phyloP scores from a whole-genome alignment of 768 basidiomycete species.

The Leccinum subgranulosum region DNA sequence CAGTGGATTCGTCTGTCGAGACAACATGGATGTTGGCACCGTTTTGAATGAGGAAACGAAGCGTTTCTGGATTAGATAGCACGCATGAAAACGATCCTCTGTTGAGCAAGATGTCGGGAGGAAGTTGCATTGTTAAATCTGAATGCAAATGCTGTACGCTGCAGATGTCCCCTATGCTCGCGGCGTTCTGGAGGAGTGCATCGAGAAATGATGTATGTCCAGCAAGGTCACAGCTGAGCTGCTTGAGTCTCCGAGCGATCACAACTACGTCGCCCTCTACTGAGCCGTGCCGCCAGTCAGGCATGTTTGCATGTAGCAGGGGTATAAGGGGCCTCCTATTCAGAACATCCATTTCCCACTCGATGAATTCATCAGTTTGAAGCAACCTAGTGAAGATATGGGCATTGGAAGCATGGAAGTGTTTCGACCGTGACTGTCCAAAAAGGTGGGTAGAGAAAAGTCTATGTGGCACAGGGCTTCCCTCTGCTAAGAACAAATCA shows the following conservation, averaged over 20 bases:
- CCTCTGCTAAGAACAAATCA: background rate
- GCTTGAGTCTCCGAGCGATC: background rate
- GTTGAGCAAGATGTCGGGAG: background rate
- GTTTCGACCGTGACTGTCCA: no score
- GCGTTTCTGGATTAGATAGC: background rate
- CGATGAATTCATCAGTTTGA: background rate
- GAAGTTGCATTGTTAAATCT: background rate
- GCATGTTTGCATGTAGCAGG: background rate
- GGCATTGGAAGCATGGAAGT: fast-evolving
- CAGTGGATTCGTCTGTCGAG: background rate
- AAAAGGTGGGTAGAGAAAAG: background rate
- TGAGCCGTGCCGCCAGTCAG: background rate
- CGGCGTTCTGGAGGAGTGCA: background rate
- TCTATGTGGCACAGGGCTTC: background rate
- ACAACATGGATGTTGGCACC: background rate
- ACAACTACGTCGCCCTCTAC: background rate
- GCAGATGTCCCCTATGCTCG: background rate
- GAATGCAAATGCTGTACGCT: background rate
- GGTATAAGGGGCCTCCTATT: background rate
- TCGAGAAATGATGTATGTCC: background rate
- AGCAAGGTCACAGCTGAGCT: background rate
- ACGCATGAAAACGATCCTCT: background rate
- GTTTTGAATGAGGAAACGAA: background rate
- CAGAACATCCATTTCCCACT: background rate
- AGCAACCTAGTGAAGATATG: background rate